Percentiles rank a stretch among this genome's conserved stretches.
These are phyloP conservation scores for Neofusicoccum umdonicola DNA, from an alignment of 2,329 filamentous ascomycete species.

Conservation along the genomic window DNA sequence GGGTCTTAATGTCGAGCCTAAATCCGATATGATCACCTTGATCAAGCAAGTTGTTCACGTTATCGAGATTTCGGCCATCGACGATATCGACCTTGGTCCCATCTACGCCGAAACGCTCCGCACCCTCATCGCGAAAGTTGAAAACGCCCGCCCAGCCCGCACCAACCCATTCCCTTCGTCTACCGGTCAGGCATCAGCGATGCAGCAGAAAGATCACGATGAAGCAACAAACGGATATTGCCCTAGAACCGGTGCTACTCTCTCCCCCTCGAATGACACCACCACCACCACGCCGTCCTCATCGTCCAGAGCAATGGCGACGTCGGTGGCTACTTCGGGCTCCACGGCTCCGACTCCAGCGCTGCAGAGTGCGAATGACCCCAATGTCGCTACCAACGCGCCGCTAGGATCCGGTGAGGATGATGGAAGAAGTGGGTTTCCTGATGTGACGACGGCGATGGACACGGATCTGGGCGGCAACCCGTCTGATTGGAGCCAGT, in stretches of 20 bases:
- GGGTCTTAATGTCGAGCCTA: constrained; percentile 3
- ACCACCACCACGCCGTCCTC: background rate
- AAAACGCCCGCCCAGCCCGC: background rate
- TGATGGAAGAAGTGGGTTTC: background rate
- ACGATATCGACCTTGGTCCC: constrained; percentile 11
- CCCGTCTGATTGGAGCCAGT: constrained; percentile 10
- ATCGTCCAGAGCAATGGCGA: background rate
- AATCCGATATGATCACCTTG: background rate
- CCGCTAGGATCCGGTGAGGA: background rate
- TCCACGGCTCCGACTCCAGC: background rate
- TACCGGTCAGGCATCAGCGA: background rate
- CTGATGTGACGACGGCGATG: background rate
- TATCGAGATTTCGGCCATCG: constrained; percentile 1
- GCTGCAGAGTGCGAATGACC: background rate
- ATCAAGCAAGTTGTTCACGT: constrained; percentile 11
- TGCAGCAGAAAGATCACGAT: background rate
- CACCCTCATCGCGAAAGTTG: constrained; percentile 7
- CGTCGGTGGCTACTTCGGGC: background rate
- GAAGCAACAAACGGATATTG: background rate
- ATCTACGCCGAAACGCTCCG: background rate
- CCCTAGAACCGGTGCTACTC: background rate
- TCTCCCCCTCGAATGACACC: background rate
- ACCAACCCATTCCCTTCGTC: background rate
- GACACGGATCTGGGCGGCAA: background rate
- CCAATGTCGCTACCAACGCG: background rate